Evolutionary conservation across 2,329 filamentous ascomycete genomes (phyloP), one percentile per base, ranked within the genome.

Genomic region (Colletotrichum limetticola): DNA sequence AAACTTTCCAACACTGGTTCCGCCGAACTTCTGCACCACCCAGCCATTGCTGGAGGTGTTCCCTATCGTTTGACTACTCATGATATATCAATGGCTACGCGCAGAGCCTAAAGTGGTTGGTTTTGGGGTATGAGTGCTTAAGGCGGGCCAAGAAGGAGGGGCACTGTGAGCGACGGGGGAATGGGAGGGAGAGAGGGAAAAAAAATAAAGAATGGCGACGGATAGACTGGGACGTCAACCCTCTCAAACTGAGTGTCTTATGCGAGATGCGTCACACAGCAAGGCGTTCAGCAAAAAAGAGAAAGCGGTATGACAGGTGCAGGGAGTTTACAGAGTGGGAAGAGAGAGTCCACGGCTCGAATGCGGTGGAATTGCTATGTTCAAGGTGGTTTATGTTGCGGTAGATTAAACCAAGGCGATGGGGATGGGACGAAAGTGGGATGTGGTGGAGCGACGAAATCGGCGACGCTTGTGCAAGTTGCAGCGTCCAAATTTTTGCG

Each of bases 1-100:
- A 79, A 97, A 98, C 85, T 98, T 98, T 78, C 96, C 97, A 64
- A 98, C 94, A 80, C 94, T 97, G 65, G 96, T 99, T 64, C 96
- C 96, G 75, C 95, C 95, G 82, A 97, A 98, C 84, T 98, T 98
- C 82, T 98, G 95, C 63, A 98, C 93, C 35, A 97, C 88, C 95
- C 95, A 98, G 76, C 87, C 87, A 75, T 86, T 85, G 59, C 78
- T 77, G 67, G 81, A 78, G 61, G 80, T 77, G 76, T 85, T 85
- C 76, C 74, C 74, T 57, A 74, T 30, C 58, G 64, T 46, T 66
- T 71, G 74, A 49, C 46, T 64, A 53, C 67, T 68, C 75, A 76
- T 76, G 58, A 60, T 57, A 53, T 37, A 42, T 60, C 49, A 66
- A 61, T 73, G 56, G 56, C 35, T 56, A 37, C 65, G 35, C 53